Conservation (phyloP, 192 early-diverging fungal species). For the Rhizoclosmatium sp. region DNA sequence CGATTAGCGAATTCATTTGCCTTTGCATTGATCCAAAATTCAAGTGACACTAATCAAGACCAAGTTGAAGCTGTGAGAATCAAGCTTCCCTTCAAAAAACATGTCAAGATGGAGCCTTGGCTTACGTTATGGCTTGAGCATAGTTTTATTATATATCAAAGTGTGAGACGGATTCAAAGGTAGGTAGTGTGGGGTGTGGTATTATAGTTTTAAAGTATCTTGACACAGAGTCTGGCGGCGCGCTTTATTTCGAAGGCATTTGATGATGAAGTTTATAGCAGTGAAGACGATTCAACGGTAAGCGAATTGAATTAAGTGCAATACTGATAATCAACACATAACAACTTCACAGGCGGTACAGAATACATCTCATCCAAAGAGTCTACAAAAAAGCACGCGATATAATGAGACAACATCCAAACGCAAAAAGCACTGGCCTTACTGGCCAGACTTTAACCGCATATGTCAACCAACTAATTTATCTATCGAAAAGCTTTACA, state of each 20-base stretch:
- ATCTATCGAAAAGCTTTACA: not conserved
- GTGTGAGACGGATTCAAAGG: conserved; percentile 16
- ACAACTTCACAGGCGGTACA: not conserved
- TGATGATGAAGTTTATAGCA: not conserved
- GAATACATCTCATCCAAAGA: not conserved
- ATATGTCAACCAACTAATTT: conserved; percentile 3
- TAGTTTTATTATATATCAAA: conserved; percentile 15
- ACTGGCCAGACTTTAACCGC: not conserved
- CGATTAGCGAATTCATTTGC: not conserved
- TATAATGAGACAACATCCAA: not conserved
- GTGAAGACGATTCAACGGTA: conserved; percentile 15
- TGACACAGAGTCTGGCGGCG: conserved; percentile 10
- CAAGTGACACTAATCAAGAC: not conserved
- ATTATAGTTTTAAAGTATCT: too few relatives aligned
- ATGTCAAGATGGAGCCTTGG: conserved; percentile 6
- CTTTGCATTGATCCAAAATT: not conserved
- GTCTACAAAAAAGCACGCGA: not conserved
- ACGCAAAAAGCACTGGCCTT: not conserved
- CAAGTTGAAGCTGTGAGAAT: not conserved
- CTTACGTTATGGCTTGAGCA: conserved; percentile 1
- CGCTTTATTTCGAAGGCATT: not conserved
- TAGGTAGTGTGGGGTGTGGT: not conserved
- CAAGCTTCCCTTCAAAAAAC: conserved; percentile 20
- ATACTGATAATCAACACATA: not conserved
- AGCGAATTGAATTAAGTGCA: not conserved